These are phyloP conservation scores for Luffa acutangula DNA, from an alignment of 306 rosid species.

Conservation along the genomic window DNA sequence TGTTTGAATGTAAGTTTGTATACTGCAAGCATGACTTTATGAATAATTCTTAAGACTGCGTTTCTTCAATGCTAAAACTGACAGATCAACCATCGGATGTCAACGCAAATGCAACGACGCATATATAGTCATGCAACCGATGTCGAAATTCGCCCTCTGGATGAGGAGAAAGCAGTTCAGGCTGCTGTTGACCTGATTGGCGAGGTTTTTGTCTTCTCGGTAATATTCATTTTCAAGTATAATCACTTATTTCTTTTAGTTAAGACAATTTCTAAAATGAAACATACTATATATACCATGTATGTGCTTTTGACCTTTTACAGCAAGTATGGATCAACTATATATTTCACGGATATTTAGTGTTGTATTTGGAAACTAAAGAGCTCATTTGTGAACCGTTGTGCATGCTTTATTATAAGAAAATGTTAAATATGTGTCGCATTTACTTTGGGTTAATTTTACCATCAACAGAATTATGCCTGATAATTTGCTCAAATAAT, in stretches of 20 bases:
- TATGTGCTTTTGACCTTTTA: not conserved
- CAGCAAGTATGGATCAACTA: not conserved
- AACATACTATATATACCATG: not conserved
- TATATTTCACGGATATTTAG: not conserved
- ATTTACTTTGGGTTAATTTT: not conserved
- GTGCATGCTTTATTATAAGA: not conserved
- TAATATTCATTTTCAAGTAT: conserved; percentile 17
- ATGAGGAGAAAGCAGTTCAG: conserved; percentile 90
- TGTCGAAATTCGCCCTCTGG: conserved; percentile 78
- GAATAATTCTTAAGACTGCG: not conserved
- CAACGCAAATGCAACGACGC: conserved; percentile 76
- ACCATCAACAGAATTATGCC: not conserved
- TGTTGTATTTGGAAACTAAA: not conserved
- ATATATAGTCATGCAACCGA: conserved; percentile 77
- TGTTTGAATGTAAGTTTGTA: not conserved
- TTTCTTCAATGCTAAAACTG: conserved; percentile 10
- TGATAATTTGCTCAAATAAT: not conserved
- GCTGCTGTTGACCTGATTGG: conserved; percentile 88
- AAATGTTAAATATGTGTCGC: not conserved
- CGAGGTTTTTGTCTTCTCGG: conserved; percentile 80
- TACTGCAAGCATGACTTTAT: not conserved
- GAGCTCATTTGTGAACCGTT: not conserved
- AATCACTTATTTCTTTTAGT: not conserved
- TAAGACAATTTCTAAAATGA: not conserved
- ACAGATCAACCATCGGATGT: conserved; percentile 62